Percentiles rank a stretch among this genome's conserved stretches.
phyloP scores from a whole-genome alignment of 2,329 filamentous ascomycete genomes.

The Elsinoe perseae region DNA sequence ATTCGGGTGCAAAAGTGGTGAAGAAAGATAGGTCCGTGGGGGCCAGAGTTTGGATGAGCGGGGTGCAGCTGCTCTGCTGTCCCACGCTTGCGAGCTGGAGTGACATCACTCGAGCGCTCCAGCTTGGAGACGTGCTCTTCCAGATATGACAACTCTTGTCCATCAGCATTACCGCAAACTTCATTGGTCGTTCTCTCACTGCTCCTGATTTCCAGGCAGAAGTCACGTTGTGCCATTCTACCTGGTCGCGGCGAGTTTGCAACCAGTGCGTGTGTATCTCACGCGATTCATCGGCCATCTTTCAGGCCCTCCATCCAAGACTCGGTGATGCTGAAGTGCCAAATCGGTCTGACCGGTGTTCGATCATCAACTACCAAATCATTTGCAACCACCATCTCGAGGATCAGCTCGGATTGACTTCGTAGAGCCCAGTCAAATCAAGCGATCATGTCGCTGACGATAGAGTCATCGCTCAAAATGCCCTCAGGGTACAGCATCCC shows the following conservation, averaged over 20 bases:
- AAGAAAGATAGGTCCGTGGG: neutral
- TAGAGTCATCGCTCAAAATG: constrained; percentile 42
- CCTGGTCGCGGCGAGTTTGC: neutral
- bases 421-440: neutral
- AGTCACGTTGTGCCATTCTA: neutral
- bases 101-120: constrained; percentile 9
- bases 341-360: neutral
- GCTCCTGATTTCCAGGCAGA: neutral
- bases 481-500: constrained; percentile 57
- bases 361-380: neutral
- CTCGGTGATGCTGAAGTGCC: neutral
- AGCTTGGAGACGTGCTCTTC: constrained; percentile 1
- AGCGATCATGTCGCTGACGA: constrained; percentile 6
- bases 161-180: neutral
- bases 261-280: neutral
- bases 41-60: neutral
- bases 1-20: neutral
- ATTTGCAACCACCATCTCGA: neutral
- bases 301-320: constrained; percentile 10
- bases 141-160: neutral
- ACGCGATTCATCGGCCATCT: neutral
- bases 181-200: neutral
- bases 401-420: neutral
- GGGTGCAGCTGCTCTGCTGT: neutral
- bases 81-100: constrained; percentile 1